These are phyloP conservation scores for Asterionellopsis glacialis DNA, from an alignment of 108 stramenopile species.

Conservation along the genomic window DNA sequence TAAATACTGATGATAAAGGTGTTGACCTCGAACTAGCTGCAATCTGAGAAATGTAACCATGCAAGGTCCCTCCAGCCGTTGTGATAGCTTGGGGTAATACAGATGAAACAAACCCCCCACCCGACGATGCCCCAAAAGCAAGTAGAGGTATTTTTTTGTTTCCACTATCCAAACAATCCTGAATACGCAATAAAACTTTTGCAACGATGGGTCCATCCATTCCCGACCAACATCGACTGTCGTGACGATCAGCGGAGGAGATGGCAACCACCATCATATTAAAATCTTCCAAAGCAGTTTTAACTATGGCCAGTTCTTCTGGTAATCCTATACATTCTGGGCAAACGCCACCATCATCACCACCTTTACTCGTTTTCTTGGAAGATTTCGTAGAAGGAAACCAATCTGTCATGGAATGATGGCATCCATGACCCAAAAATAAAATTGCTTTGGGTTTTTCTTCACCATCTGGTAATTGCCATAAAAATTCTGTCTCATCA, in stretches of 20 bases:
- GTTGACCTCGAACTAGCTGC: background rate
- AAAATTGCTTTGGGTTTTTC: conserved; percentile 10
- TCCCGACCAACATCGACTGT: conserved; percentile 19
- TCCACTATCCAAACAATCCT: conserved; percentile 1
- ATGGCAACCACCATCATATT: conserved; percentile 18
- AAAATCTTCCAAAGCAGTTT: conserved; percentile 17
- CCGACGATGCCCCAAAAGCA: conserved; percentile 37
- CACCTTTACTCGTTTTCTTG: too few species aligned
- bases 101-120: conserved; percentile 24
- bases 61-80: background rate
- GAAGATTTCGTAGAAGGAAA: conserved; percentile 7
- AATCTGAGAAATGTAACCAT: conserved; percentile 25
- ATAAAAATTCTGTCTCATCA: conserved; percentile 12
- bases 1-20: conserved; percentile 1
- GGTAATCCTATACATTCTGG: conserved; percentile 29
- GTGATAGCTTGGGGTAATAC: background rate
- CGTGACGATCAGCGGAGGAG: conserved; percentile 10
- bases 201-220: conserved; percentile 14
- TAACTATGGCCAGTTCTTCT: conserved; percentile 31
- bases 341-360: conserved; percentile 9
- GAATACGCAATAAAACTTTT: conserved; percentile 17
- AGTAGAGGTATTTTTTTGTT: conserved; percentile 5
- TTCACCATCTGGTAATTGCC: conserved; percentile 6
- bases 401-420: conserved; percentile 19
- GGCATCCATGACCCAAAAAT: conserved; percentile 33